Conservation (phyloP, 2,329 filamentous ascomycete genomes). For the Beauveria sp. region DNA sequence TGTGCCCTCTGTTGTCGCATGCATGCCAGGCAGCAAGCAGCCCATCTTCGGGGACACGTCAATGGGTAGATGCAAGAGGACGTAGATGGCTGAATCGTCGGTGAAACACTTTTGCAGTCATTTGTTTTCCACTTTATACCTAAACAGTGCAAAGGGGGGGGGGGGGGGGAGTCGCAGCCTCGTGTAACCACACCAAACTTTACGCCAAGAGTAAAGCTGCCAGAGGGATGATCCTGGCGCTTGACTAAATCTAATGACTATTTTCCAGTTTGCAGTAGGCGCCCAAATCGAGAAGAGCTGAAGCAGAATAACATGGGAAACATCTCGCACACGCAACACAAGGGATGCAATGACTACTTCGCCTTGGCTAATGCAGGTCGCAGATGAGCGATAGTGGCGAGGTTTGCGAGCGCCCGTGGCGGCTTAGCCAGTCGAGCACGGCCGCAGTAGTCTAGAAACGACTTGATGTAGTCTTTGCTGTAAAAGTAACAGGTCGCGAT, state of each 20-base stretch:
- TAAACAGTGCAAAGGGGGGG: background rate
- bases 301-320: background rate
- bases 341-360: no score
- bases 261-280: background rate
- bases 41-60: slow-evolving; percentile 1
- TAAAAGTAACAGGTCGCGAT: no score
- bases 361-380: no score
- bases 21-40: background rate
- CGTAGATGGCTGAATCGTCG: slow-evolving; percentile 3
- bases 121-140: background rate
- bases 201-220: no score
- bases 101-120: background rate
- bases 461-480: no score
- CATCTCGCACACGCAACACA: background rate
- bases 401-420: no score
- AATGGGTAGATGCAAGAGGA: background rate
- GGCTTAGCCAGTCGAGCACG: no score
- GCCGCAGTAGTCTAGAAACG: no score
- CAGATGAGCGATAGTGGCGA: no score
- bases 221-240: background rate
- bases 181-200: no score
- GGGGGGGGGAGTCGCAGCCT: no score
- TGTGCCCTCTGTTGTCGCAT: background rate
- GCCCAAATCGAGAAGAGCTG: background rate
- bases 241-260: background rate